Percentiles rank a stretch among this genome's conserved stretches.
Conservation (phyloP, 345 rosid genomes). For the Xanthoceras sorbifolium region DNA sequence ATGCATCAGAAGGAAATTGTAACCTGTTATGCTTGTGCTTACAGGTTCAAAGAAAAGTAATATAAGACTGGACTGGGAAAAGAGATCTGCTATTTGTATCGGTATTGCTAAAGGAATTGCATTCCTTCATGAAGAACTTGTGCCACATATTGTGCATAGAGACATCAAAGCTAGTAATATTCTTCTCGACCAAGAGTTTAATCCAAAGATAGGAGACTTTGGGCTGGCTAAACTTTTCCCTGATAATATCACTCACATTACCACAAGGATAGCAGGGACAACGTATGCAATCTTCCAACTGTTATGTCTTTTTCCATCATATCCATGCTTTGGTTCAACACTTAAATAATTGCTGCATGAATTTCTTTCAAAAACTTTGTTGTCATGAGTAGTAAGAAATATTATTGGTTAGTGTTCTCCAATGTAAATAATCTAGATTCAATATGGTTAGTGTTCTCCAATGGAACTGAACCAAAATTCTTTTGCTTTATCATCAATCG, state of each 20-base stretch:
- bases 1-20: background rate
- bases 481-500: background rate
- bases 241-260: slow-evolving; percentile 88
- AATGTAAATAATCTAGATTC: background rate
- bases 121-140: slow-evolving; percentile 84
- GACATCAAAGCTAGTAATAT: slow-evolving; percentile 95
- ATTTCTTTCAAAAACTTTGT: background rate
- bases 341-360: background rate
- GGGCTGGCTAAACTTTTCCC: slow-evolving; percentile 98
- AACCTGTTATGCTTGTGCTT: slow-evolving; percentile 13
- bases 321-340: background rate
- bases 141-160: slow-evolving; percentile 86
- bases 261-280: slow-evolving; percentile 94
- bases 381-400: background rate
- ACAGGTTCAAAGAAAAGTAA: slow-evolving; percentile 50
- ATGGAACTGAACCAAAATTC: background rate
- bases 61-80: slow-evolving; percentile 65
- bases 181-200: slow-evolving; percentile 74
- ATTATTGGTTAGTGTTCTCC: background rate
- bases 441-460: background rate
- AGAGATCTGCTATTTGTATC: slow-evolving; percentile 77
- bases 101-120: slow-evolving; percentile 85
- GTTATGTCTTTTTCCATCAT: background rate
- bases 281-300: slow-evolving; percentile 52
- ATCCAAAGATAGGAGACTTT: slow-evolving; percentile 94